A percentile compares a stretch with the other conserved stretches of the same genome.
Conservation (phyloP, 306 rosid genomes). For the Luffa acutangula region DNA sequence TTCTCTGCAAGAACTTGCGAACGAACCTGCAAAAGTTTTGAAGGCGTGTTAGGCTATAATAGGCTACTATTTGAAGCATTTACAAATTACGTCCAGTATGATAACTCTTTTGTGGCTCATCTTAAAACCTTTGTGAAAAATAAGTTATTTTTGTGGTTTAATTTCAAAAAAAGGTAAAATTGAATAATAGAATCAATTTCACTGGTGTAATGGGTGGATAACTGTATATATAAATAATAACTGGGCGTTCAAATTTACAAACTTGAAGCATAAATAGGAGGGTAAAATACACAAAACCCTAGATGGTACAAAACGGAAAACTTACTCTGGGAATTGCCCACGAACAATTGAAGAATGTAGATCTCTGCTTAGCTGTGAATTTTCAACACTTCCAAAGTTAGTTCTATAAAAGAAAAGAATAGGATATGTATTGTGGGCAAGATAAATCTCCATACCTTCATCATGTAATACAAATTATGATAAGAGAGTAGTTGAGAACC, state of each 20-base stretch:
- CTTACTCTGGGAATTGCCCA: constrained; percentile 82
- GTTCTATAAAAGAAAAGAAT: not conserved
- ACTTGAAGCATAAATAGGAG: not conserved
- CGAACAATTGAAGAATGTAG: constrained; percentile 69
- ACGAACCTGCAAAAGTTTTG: constrained; percentile 62
- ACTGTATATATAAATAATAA: not conserved
- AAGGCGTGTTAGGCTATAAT: constrained; percentile 2
- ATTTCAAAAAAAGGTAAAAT: not conserved
- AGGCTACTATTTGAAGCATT: not conserved
- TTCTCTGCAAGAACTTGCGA: constrained; percentile 55
- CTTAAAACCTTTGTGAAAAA: not conserved
- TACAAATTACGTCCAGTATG: not conserved
- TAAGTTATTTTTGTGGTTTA: not conserved
- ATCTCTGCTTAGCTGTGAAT: constrained; percentile 79
- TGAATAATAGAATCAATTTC: not conserved
- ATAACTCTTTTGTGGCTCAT: not conserved
- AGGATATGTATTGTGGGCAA: not conserved
- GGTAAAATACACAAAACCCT: not conserved
- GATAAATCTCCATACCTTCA: constrained; percentile 45
- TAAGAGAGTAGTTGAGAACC: constrained; percentile 96
- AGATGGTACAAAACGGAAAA: constrained; percentile 16
- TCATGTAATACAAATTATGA: constrained; percentile 83
- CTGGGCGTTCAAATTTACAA: not conserved
- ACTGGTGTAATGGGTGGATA: not conserved
- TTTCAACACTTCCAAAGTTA: not conserved